phyloP scores from a whole-genome alignment of 495 filamentous ascomycete species.

The Chaetomium tenue region DNA sequence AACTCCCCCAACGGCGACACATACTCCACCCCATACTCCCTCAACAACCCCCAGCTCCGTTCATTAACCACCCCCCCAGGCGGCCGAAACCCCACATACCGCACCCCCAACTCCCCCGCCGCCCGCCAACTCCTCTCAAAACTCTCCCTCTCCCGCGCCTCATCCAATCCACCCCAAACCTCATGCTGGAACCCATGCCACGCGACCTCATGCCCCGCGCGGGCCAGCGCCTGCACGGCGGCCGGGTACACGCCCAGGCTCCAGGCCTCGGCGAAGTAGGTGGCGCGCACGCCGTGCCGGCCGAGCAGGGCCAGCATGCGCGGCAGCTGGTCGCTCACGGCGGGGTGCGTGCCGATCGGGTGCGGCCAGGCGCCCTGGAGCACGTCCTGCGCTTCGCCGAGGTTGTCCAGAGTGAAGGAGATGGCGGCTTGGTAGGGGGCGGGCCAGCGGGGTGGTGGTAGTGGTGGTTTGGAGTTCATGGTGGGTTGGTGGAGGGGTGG shows the following conservation, averaged over 20 bases:
- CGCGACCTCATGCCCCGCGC: constrained; percentile 34
- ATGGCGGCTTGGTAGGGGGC: constrained; percentile 34
- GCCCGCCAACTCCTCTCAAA: constrained; percentile 31
- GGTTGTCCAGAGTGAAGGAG: constrained; percentile 41
- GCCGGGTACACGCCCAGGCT: constrained; percentile 34
- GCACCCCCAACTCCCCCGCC: constrained; percentile 15
- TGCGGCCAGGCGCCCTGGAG: constrained; percentile 28
- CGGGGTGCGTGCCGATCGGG: constrained; percentile 34
- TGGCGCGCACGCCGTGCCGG: constrained; percentile 30
- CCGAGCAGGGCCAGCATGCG: constrained; percentile 36
- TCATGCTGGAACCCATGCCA: constrained; percentile 43
- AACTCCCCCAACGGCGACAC: constrained; percentile 31
- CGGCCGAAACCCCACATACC: constrained; percentile 37
- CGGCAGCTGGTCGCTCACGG: constrained; percentile 33
- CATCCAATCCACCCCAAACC: constrained; percentile 26
- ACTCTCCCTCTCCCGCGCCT: constrained; percentile 22
- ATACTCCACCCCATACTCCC: constrained; percentile 27
- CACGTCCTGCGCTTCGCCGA: constrained; percentile 43
- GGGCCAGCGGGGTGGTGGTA: constrained; percentile 27
- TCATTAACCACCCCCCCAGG: constrained; percentile 34
- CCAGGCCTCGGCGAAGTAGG: constrained; percentile 41
- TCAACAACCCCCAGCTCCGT: constrained; percentile 30
- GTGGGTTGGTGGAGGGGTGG: not conserved
- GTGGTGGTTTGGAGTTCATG: not conserved
- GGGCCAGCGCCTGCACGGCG: constrained; percentile 20